These are phyloP conservation scores for Rubus idaeus DNA, from an alignment of 306 rosid species.

Conservation along the genomic window DNA sequence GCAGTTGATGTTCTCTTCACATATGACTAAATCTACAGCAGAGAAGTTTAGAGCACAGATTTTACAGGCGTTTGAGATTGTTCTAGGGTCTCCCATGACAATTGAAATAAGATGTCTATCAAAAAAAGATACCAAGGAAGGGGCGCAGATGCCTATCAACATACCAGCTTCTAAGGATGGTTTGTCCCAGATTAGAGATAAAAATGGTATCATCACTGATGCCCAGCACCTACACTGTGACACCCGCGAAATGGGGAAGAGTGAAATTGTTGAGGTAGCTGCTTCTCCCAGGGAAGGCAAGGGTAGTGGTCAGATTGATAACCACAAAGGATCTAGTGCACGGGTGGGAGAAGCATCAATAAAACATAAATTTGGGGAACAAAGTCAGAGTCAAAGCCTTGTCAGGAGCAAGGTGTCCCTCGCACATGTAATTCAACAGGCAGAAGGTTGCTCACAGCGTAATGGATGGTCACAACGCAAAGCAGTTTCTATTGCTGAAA, in stretches of 20 bases:
- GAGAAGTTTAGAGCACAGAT: slow-evolving; percentile 75
- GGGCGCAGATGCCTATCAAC: slow-evolving; percentile 45
- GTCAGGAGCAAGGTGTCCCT: slow-evolving; percentile 95
- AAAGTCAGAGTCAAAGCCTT: slow-evolving; percentile 68
- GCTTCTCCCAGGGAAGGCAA: slow-evolving; percentile 55
- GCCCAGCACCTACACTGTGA: slow-evolving; percentile 36
- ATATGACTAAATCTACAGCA: slow-evolving; percentile 72
- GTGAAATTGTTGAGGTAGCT: slow-evolving; percentile 81
- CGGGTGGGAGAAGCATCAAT: slow-evolving; percentile 37
- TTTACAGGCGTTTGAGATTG: slow-evolving; percentile 76
- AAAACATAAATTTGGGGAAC: slow-evolving; percentile 53
- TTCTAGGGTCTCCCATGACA: slow-evolving; percentile 73
- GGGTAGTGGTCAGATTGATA: slow-evolving; percentile 39
- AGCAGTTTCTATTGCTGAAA: slow-evolving; percentile 97
- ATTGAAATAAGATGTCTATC: slow-evolving; percentile 81
- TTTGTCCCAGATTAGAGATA: slow-evolving; percentile 52
- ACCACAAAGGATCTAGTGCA: slow-evolving; percentile 36
- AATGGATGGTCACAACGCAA: slow-evolving; percentile 81
- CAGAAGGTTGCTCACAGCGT: slow-evolving; percentile 62
- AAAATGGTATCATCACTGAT: slow-evolving; percentile 38
- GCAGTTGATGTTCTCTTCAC: slow-evolving; percentile 77
- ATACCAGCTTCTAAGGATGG: slow-evolving; percentile 48
- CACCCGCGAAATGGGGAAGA: slow-evolving; percentile 43
- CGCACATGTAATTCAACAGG: slow-evolving; percentile 97
- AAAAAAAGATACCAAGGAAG: slow-evolving; percentile 45